phyloP scores from a whole-genome alignment of 225 moss, liverwort and hornwort genomes.

The Marchantia polymorpha region DNA sequence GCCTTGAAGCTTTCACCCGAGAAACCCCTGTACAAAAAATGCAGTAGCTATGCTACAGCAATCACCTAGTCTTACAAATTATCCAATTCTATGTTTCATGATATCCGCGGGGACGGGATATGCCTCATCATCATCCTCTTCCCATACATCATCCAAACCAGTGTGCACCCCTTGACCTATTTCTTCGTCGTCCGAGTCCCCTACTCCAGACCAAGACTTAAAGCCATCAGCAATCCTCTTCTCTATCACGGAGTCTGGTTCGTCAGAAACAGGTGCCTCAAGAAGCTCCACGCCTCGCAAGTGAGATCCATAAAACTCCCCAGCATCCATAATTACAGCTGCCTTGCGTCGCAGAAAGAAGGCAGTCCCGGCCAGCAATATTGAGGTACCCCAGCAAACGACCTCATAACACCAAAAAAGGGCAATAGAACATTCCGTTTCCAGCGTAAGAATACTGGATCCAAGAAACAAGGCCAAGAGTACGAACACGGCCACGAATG shows the following conservation, averaged over 20 bases:
- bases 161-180: conserved; percentile 21
- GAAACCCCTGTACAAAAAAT: background rate
- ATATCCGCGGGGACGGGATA: conserved; percentile 47
- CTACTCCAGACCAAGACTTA: conserved; percentile 76
- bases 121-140: conserved; percentile 58
- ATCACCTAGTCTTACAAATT: background rate
- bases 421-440: conserved; percentile 78
- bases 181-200: conserved; percentile 56
- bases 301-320: conserved; percentile 70
- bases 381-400: conserved; percentile 70
- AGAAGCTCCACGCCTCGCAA: conserved; percentile 80
- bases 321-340: conserved; percentile 81
- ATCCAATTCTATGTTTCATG: conserved; percentile 25
- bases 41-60: background rate
- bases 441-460: conserved; percentile 65
- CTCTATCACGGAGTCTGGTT: conserved; percentile 59
- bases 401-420: conserved; percentile 98
- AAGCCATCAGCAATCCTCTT: conserved; percentile 56
- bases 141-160: conserved; percentile 75
- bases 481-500: conserved; percentile 61
- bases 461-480: conserved; percentile 78
- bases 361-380: conserved; percentile 60
- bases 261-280: conserved; percentile 67
- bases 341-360: conserved; percentile 82
- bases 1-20: background rate